A percentile compares a stretch with the other conserved stretches of the same genome.
Evolutionary conservation across 2,329 filamentous ascomycete species (phyloP).

Genomic region (Diaporthe caulivora): DNA sequence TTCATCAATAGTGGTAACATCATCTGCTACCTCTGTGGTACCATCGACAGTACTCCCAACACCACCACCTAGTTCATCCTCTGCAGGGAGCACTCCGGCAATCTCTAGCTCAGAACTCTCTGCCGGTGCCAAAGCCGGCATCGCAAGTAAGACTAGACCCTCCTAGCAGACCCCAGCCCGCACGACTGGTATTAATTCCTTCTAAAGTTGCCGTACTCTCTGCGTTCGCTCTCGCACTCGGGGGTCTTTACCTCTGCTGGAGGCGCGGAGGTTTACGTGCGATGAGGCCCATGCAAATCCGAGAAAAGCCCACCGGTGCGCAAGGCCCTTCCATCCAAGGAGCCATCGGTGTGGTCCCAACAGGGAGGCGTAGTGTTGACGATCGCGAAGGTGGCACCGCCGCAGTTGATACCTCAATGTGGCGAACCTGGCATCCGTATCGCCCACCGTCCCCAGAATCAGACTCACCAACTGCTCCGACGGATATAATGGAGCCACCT

Average conservation of each 20-base stretch:
- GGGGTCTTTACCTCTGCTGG: slow-evolving; percentile 3
- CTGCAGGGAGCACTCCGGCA: not conserved
- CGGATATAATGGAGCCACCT: not conserved
- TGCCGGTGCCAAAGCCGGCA: slow-evolving; percentile 11
- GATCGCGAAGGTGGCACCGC: not conserved
- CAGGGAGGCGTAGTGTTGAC: not conserved
- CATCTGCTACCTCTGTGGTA: not conserved
- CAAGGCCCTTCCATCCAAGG: not conserved
- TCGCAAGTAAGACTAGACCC: not conserved
- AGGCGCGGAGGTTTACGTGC: not conserved
- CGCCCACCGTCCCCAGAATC: slow-evolving; percentile 3
- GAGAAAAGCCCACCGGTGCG: not conserved
- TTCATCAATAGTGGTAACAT: not conserved
- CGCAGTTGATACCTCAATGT: not conserved
- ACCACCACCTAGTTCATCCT: not conserved
- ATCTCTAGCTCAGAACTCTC: not conserved
- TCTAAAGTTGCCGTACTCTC: not conserved
- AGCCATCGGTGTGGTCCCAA: not conserved
- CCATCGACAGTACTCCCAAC: not conserved
- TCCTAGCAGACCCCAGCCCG: not conserved
- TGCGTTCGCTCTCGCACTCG: not conserved
- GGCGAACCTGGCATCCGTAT: not conserved
- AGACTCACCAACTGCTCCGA: too few relatives aligned
- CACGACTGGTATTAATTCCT: not conserved
- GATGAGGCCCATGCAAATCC: too few relatives aligned